Evolutionary conservation across 164 flowering plant species (phyloP).

Genomic region (Malania oleifera): DNA sequence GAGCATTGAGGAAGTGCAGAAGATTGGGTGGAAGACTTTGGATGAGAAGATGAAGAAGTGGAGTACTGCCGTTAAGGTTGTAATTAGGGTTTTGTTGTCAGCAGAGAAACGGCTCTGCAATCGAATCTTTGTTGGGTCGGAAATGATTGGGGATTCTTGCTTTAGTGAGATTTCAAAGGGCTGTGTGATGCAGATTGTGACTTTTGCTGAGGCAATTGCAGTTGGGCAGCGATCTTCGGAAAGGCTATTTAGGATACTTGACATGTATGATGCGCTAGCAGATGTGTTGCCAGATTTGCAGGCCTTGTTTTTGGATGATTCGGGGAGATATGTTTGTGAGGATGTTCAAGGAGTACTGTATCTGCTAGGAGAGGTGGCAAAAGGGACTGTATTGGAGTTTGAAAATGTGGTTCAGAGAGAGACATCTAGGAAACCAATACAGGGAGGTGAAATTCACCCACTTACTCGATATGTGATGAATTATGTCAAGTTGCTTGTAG

Average conservation of each 20-base stretch:
- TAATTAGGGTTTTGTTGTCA: constrained; percentile 1
- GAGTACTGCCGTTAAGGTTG: constrained; percentile 17
- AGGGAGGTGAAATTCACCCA: constrained; percentile 1
- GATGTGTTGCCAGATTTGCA: background rate
- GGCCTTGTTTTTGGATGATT: background rate
- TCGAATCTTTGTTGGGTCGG: constrained; percentile 9
- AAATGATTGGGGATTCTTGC: constrained; percentile 1
- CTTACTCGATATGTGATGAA: constrained; percentile 4
- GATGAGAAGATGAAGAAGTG: constrained; percentile 25
- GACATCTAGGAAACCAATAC: background rate
- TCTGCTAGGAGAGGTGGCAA: background rate
- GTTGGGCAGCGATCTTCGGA: constrained; percentile 16
- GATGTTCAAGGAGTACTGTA: background rate
- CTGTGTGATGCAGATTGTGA: constrained; percentile 17
- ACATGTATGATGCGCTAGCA: constrained; percentile 17
- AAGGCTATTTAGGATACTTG: constrained; percentile 22
- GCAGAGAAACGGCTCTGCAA: constrained; percentile 13
- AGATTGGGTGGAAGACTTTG: constrained; percentile 21
- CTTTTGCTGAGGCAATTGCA: constrained; percentile 22
- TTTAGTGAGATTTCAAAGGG: constrained; percentile 14
- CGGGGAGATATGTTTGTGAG: background rate
- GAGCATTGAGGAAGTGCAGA: constrained; percentile 28
- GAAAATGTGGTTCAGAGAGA: constrained; percentile 1
- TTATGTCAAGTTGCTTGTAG: background rate
- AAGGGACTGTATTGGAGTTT: background rate